These are phyloP conservation scores for Ganoderma lucidum DNA, from an alignment of 1,284 basidiomycete species.

Conservation along the genomic window DNA sequence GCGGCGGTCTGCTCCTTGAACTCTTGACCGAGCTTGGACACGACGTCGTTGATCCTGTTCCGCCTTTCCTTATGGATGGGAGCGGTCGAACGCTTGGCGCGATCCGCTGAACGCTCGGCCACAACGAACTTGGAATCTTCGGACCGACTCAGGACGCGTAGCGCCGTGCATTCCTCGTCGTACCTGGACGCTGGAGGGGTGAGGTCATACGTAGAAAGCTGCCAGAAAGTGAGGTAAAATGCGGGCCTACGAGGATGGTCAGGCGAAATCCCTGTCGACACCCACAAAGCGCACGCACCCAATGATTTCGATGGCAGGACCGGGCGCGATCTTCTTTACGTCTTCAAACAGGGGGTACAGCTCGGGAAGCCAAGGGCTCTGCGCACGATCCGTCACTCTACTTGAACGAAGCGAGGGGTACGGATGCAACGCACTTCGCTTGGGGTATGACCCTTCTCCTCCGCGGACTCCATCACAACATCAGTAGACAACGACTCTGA, in stretches of 20 bases:
- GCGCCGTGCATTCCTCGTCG: conserved; percentile 69
- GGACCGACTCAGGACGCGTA: conserved; percentile 65
- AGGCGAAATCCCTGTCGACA: not conserved
- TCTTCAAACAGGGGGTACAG: conserved; percentile 75
- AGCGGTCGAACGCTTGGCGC: conserved; percentile 61
- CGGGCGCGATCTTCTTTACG: conserved; percentile 71
- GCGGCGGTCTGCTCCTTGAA: conserved; percentile 80
- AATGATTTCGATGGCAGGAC: conserved; percentile 68
- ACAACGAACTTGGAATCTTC: conserved; percentile 65
- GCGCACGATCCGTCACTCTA: conserved; percentile 13
- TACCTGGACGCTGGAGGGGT: conserved; percentile 74
- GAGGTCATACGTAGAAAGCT: conserved; percentile 89
- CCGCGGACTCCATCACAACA: conserved; percentile 53
- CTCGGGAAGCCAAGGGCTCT: conserved; percentile 83
- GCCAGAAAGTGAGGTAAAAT: conserved; percentile 96
- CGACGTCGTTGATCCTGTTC: conserved; percentile 67
- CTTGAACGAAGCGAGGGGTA: not conserved
- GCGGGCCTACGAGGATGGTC: conserved; percentile 65
- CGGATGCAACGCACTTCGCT: conserved; percentile 22
- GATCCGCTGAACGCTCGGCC: conserved; percentile 73
- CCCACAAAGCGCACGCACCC: conserved; percentile 59
- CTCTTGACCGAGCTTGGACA: conserved; percentile 67
- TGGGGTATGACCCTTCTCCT: conserved; percentile 26
- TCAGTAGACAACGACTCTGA: conserved; percentile 49
- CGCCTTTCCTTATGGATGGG: conserved; percentile 64